These are phyloP conservation scores for Plasmodiophora brassicae DNA, from an alignment of 208 protist genomes.

Conservation along the genomic window DNA sequence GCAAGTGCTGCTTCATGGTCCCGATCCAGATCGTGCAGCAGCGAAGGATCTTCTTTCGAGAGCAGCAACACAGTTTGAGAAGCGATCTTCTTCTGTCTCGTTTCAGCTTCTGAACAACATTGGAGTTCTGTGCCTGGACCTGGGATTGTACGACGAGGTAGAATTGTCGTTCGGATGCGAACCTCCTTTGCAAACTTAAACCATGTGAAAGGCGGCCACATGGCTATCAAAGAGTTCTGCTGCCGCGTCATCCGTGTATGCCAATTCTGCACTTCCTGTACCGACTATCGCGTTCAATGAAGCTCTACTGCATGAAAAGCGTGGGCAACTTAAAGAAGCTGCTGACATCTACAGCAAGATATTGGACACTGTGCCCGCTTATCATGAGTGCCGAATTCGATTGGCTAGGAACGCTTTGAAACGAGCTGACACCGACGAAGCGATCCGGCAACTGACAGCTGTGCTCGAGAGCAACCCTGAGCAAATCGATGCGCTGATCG, in stretches of 20 bases:
- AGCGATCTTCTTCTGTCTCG: background rate
- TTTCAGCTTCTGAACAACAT: slow-evolving; percentile 21
- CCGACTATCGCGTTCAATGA: background rate
- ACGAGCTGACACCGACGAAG: background rate
- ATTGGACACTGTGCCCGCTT: background rate
- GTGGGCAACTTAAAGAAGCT: background rate
- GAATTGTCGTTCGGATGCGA: background rate
- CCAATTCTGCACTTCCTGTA: background rate
- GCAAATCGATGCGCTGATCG: background rate
- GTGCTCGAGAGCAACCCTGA: background rate
- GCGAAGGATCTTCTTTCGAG: background rate
- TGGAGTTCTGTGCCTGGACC: background rate
- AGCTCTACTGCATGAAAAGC: background rate
- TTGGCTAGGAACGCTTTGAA: background rate
- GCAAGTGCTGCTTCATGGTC: background rate
- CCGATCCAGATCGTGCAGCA: background rate
- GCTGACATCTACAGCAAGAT: background rate
- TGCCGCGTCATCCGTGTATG: background rate
- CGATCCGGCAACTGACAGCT: background rate
- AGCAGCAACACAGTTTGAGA: background rate
- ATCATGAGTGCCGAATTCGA: background rate
- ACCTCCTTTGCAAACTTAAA: background rate
- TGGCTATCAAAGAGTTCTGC: too few relatives aligned
- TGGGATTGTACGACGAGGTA: background rate
- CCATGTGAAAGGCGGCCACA: background rate